These are phyloP conservation scores for Agaricus blazei DNA, from an alignment of 768 basidiomycete genomes.

Conservation along the genomic window DNA sequence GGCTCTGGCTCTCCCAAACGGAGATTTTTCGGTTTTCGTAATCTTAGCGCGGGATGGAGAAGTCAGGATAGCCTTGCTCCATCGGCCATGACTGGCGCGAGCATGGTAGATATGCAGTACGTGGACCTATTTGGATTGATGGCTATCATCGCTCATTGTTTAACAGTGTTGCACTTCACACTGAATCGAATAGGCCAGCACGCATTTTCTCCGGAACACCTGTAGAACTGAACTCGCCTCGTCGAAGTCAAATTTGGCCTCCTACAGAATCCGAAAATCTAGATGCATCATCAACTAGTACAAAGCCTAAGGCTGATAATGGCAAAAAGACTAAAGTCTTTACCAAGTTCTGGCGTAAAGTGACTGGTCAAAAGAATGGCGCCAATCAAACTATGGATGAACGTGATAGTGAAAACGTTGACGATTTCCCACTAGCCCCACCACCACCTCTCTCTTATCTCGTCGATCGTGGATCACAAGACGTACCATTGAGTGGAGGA, in stretches of 20 bases:
- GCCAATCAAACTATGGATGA: constrained; percentile 22
- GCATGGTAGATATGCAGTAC: constrained; percentile 92
- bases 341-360: constrained; percentile 76
- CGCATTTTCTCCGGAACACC: constrained; percentile 23
- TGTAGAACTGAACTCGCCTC: constrained; percentile 34
- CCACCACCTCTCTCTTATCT: constrained; percentile 91
- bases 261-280: constrained; percentile 26
- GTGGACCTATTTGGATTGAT: constrained; percentile 24
- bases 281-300: constrained; percentile 8
- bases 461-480: constrained; percentile 57
- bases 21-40: constrained; percentile 75
- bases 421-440: constrained; percentile 77
- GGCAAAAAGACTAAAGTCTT: constrained; percentile 71
- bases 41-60: constrained; percentile 65
- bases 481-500: constrained; percentile 29
- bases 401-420: constrained; percentile 35
- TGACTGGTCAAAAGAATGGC: constrained; percentile 51
- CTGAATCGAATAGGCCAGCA: constrained; percentile 41
- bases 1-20: constrained; percentile 63
- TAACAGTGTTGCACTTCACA: constrained; percentile 70
- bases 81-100: constrained; percentile 75
- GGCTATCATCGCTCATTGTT: constrained; percentile 6
- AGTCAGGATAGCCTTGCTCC: constrained; percentile 79
- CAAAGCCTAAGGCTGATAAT: constrained; percentile 45
- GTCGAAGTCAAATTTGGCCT: constrained; percentile 53